Base-by-base conservation (phyloP, 148 eudicot genomes). In the Diospyros lotus region DNA sequence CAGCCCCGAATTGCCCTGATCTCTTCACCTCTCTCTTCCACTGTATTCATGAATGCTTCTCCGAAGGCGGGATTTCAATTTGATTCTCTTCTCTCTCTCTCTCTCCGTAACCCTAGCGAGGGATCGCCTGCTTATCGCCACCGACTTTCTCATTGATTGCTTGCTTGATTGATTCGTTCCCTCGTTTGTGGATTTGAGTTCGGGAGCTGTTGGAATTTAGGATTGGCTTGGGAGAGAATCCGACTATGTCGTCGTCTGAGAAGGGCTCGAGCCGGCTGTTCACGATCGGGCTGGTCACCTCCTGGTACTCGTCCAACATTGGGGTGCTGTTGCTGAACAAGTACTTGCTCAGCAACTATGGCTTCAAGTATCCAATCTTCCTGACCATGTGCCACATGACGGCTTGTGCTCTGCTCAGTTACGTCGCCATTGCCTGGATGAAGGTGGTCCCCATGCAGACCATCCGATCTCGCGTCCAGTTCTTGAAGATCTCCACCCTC, bases 371-470 rank as follows among this genome's bases (percentile, higher is more conserved):
- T 85, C 97, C 97, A 67, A 92, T 92, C 41, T 92, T 92, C 79
- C 81, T 92, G 18, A 92, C 97, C 40, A 90, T 92, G 97, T 92
- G 97, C 64, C 97, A 92, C 74, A 92, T 92, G 97, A 87, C 90
- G 4, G 97, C 97, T 12, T 92, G 97, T 69, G 82, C 97, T 9
- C 77, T 92, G 77, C 78, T 92, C n/a, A 90, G 94, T 78, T 92
- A 92, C 84, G 78, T 92, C 55, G 97, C 93, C 6, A 90, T 92
- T 17, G 97, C 93, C 13, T 92, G 97, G 97, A 75, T 92, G 87
- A 88, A 88, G 86, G 78, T 92, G 85, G 97, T 92, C 1, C 97
- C 97, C 1, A 82, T 92, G 91, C 97, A 92, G 83, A 84, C 94
- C 0, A 84, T 92, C 59, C 84, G 93, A 75, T 92, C 97, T 66